These are phyloP conservation scores for Cladosporium cucumerinum DNA, from an alignment of 2,329 filamentous ascomycete genomes.

Conservation along the genomic window DNA sequence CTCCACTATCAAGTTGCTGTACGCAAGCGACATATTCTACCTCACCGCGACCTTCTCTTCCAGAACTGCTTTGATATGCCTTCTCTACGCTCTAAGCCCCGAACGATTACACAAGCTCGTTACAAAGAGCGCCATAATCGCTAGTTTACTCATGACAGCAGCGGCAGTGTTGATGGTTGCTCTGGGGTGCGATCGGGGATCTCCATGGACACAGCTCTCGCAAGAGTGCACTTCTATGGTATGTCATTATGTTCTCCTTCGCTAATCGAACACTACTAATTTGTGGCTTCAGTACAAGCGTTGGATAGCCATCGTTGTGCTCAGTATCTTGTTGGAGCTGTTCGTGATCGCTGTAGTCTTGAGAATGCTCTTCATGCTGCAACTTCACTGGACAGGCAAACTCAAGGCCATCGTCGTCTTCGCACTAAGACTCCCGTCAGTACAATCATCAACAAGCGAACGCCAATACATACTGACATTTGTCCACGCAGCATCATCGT, in stretches of 20 bases:
- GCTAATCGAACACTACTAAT: neutral
- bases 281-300: neutral
- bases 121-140: neutral
- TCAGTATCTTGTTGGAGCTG: slow-evolving; percentile 1
- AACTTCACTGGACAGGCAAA: slow-evolving; percentile 5
- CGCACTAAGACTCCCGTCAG: slow-evolving; percentile 2
- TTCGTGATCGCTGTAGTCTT: neutral
- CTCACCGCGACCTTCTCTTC: neutral
- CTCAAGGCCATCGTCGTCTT: slow-evolving; percentile 7
- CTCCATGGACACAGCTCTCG: slow-evolving; percentile 1
- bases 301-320: neutral
- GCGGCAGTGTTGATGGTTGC: slow-evolving; percentile 1
- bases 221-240: neutral
- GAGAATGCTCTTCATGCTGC: neutral
- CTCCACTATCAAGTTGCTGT: neutral
- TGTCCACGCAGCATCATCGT: neutral
- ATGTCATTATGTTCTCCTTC: neutral
- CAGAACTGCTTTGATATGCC: neutral
- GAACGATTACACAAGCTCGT: neutral
- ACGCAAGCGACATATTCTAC: slow-evolving; percentile 12
- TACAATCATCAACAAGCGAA: neutral
- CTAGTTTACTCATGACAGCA: neutral
- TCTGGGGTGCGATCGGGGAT: neutral
- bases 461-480: neutral
- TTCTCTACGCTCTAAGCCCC: neutral